phyloP scores from a whole-genome alignment of 1,139 yeast genomes.

The Waltiozyma solani region DNA sequence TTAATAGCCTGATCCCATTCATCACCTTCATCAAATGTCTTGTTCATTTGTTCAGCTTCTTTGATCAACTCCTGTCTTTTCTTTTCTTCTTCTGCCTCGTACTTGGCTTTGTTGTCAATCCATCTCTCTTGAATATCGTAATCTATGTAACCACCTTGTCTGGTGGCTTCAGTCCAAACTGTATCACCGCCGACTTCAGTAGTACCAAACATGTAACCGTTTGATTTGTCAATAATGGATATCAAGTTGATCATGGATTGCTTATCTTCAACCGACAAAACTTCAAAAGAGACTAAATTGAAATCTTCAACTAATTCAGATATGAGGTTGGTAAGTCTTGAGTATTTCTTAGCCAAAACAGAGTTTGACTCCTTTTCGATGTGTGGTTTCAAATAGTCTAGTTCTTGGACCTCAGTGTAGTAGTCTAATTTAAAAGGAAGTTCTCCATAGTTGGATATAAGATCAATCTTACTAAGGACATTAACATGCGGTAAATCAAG shows the following conservation, averaged over 20 bases:
- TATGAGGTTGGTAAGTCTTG: constrained; percentile 64
- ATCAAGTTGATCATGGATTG: constrained; percentile 80
- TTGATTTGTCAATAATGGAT: constrained; percentile 75
- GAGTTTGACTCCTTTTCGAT: constrained; percentile 61
- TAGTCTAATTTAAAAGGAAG: constrained; percentile 71
- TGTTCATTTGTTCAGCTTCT: constrained; percentile 26
- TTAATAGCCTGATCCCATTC: constrained; percentile 62
- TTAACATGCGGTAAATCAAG: constrained; percentile 90
- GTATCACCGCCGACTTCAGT: constrained; percentile 94
- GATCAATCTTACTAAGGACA: constrained; percentile 84
- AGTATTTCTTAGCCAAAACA: constrained; percentile 49
- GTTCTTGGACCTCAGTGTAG: constrained; percentile 88
- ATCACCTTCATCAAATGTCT: constrained; percentile 44
- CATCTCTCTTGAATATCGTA: constrained; percentile 91
- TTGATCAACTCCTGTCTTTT: constrained; percentile 24
- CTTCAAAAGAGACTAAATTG: constrained; percentile 82
- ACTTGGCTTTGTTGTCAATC: constrained; percentile 75
- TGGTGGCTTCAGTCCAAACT: constrained; percentile 89
- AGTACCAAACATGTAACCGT: constrained; percentile 87
- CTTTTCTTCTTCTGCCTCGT: constrained; percentile 56
- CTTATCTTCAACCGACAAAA: constrained; percentile 83
- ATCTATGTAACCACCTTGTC: constrained; percentile 49
- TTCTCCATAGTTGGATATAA: constrained; percentile 56
- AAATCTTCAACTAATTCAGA: constrained; percentile 83
- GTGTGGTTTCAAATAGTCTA: constrained; percentile 56